phyloP scores from a whole-genome alignment of 331 rosid species.

The Malus hybrid region DNA sequence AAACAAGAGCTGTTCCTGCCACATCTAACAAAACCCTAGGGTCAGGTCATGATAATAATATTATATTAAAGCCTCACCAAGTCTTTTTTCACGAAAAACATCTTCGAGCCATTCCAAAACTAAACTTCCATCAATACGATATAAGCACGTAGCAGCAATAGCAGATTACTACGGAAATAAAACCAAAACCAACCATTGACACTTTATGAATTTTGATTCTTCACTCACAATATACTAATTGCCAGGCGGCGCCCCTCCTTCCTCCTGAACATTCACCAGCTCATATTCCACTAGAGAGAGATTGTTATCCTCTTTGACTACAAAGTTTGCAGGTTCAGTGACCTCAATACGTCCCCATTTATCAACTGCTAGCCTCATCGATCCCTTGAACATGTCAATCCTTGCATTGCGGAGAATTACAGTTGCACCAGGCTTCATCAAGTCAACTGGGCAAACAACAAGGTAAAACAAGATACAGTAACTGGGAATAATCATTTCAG shows the following conservation, averaged over 20 bases:
- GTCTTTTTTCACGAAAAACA: neutral
- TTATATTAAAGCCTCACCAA: neutral
- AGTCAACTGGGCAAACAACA: conserved; percentile 33
- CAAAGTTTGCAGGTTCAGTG: conserved; percentile 44
- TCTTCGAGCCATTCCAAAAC: conserved; percentile 15
- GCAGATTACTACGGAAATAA: conserved; percentile 11
- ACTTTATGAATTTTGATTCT: conserved; percentile 8
- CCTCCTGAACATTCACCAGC: conserved; percentile 41
- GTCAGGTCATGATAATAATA: neutral
- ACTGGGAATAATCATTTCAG: neutral
- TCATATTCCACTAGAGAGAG: conserved; percentile 54
- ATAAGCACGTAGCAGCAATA: conserved; percentile 9
- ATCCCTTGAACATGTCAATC: conserved; percentile 68
- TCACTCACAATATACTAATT: conserved; percentile 10
- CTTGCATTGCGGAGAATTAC: conserved; percentile 54
- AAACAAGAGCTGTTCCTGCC: conserved; percentile 8
- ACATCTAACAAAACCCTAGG: conserved; percentile 11
- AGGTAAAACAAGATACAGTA: neutral
- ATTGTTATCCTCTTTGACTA: conserved; percentile 55
- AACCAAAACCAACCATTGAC: conserved; percentile 5
- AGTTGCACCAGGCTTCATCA: conserved; percentile 37
- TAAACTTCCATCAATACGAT: conserved; percentile 11
- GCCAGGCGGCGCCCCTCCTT: conserved; percentile 15
- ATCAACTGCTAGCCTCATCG: conserved; percentile 66
- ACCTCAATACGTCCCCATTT: conserved; percentile 67